Base-by-base conservation (phyloP, 208 protist genomes). In the Lotmaria passim region DNA sequence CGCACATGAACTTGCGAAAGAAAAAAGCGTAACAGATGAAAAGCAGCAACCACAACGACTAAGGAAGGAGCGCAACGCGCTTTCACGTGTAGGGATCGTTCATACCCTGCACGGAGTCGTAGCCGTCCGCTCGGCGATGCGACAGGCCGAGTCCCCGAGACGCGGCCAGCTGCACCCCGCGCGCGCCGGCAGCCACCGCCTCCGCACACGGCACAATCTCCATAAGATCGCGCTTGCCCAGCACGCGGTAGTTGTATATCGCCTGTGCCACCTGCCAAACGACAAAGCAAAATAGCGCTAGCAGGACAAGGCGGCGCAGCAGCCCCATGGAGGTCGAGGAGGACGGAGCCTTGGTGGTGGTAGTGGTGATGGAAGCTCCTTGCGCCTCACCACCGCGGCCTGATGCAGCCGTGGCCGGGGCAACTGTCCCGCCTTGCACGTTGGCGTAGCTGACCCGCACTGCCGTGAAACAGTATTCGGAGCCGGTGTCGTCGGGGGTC, bases 121-220 rank as follows among this genome's bases (percentile, higher is more conserved):
- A 79, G 10, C 66, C 73, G 30, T 69, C 65, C 7, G 61, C 23
- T 2, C 52, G 43, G 1, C 67, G 48, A n/a, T 51, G 30, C 19
- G 38, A 28, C 46, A 26, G n/a, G 23, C 69, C 68, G 0, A 66
- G 39, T 0, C 39, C 51, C 3, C 72, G 65, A 33, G 62, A 60
- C 21, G 60, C 47, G n/a, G 44, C 57, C 4, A 83, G 26, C 58
- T 74, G 60, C 43, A 67, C 33, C n/a, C 48, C 52, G 64, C 51
- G 64, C 19, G 28, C 46, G 28, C 78, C 81, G 8, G 74, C 67
- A 3, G 62, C 66, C 23, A 93, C 78, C 12, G 56, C 21, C 41
- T 81, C 69, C 21, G 82, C 72, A 52, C 87, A 85, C 7, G 91
- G 91, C 21, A 96, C 47, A 62, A 91, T 91, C 7, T 91, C 82